These are phyloP conservation scores for Trametes maxima DNA, from an alignment of 768 basidiomycete species.

Conservation along the genomic window DNA sequence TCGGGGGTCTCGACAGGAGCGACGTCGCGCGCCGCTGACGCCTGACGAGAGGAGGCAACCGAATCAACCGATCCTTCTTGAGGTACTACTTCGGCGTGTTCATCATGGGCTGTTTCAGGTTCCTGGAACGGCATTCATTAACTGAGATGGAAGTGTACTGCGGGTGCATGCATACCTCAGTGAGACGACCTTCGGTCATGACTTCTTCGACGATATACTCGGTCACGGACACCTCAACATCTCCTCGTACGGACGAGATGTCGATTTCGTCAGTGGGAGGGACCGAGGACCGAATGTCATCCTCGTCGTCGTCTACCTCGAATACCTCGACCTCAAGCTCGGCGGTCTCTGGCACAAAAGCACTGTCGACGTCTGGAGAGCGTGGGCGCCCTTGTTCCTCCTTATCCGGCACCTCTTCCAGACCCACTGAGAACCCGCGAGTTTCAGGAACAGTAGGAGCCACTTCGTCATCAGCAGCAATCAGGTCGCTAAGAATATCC, in stretches of 20 bases:
- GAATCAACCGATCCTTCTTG: no score
- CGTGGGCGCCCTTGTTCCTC: neutral
- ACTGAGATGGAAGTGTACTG: neutral
- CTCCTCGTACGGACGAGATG: neutral
- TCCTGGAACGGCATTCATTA: neutral
- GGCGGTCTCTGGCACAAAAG: neutral
- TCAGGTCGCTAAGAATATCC: neutral
- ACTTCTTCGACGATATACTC: conserved; percentile 39
- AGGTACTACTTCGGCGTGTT: neutral
- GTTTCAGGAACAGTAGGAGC: neutral
- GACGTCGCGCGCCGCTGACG: no score
- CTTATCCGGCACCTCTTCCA: conserved; percentile 9
- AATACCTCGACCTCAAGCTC: conserved; percentile 1
- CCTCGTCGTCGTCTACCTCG: conserved; percentile 7
- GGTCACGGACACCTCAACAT: neutral
- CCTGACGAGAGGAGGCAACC: no score
- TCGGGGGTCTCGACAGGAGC: no score
- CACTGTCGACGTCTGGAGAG: neutral
- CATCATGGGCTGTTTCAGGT: neutral
- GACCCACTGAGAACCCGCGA: neutral
- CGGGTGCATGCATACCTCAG: conserved; percentile 32
- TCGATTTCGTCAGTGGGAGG: conserved; percentile 2
- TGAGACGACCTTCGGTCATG: conserved; percentile 33
- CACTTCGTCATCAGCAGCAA: no score
- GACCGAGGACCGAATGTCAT: neutral